phyloP scores from a whole-genome alignment of 306 rosid species.

The Mimosa pudica region DNA sequence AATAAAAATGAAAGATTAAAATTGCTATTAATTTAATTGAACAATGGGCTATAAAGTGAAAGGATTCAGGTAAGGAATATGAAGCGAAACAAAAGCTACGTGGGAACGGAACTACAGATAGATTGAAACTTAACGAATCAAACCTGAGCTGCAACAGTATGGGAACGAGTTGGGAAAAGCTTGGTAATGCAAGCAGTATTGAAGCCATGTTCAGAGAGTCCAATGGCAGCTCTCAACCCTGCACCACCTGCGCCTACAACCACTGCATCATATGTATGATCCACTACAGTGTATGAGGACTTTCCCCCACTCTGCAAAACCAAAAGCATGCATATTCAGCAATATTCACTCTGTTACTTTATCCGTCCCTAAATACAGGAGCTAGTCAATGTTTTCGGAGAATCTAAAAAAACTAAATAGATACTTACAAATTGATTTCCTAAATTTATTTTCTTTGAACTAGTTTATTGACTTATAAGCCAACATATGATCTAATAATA shows the following conservation, averaged over 20 bases:
- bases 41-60: background rate
- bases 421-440: too few species aligned
- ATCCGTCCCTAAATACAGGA: too few species aligned
- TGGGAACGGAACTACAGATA: background rate
- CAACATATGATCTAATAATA: too few species aligned
- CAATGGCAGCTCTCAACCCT: constrained; percentile 93
- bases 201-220: constrained; percentile 94
- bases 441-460: too few species aligned
- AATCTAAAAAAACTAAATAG: too few species aligned
- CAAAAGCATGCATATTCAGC: constrained; percentile 19
- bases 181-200: constrained; percentile 96
- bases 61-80: constrained; percentile 4
- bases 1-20: background rate
- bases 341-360: background rate
- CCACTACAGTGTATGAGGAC: constrained; percentile 82
- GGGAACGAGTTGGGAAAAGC: constrained; percentile 97
- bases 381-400: too few species aligned
- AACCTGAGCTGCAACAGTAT: constrained; percentile 99
- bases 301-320: constrained; percentile 58
- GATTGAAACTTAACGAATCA: constrained; percentile 1
- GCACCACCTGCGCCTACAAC: constrained; percentile 99
- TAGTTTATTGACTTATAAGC: too few species aligned
- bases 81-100: constrained; percentile 7
- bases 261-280: constrained; percentile 86
- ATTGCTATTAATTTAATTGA: background rate